Evolutionary conservation across 2,329 filamentous ascomycete species (phyloP), one percentile per base, ranked within the genome.

Genomic region (Colletotrichum karsti): DNA sequence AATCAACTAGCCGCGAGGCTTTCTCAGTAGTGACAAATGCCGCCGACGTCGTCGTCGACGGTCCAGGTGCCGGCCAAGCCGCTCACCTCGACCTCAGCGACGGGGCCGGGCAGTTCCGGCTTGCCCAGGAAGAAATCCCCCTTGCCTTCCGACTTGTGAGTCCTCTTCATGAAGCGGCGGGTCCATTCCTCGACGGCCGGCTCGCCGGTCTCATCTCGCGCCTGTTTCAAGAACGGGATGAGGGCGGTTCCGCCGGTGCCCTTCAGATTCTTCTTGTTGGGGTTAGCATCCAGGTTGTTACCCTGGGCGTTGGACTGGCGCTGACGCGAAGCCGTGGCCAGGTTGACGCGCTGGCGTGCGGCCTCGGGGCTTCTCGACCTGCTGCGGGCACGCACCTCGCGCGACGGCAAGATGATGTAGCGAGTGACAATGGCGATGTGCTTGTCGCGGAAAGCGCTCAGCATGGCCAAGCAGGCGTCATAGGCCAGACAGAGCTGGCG

Each of bases 341-440:
- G 84, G 72, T 95, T 93, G 59, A 88, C 67, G 72, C 76, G 75
- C 71, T 78, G 80, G 41, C 83, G 82, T 73, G 80, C 80, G n/a
- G 78, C 83, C 75, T 86, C 86, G 20, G 85, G 87, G 69, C 84
- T 89, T 62, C 85, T 83, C 33, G 89, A 90, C 48, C 89, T 87
- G 67, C 88, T 88, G 50, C 90, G 83, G 1, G 88, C 89, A 59
- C 91, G 86, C 7, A 90, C 88, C 78, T 95, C 92, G 24, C 92
- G 90, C 2, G 93, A 95, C 48, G 95, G 95, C 72, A 96, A 84
- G 74, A 99, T 92, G 78, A 99, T 97, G 83, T 98, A 99, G 42
- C 96, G 92, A 5, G 94, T 94, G 18, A 99, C 96, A 73, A 99
- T 95, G 78, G 94, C 93, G 74, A 99, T 97, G 79, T 99, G 96